Percentiles rank a stretch among this genome's conserved stretches.
phyloP scores from a whole-genome alignment of 345 rosid species.

The Gossypium bickii region DNA sequence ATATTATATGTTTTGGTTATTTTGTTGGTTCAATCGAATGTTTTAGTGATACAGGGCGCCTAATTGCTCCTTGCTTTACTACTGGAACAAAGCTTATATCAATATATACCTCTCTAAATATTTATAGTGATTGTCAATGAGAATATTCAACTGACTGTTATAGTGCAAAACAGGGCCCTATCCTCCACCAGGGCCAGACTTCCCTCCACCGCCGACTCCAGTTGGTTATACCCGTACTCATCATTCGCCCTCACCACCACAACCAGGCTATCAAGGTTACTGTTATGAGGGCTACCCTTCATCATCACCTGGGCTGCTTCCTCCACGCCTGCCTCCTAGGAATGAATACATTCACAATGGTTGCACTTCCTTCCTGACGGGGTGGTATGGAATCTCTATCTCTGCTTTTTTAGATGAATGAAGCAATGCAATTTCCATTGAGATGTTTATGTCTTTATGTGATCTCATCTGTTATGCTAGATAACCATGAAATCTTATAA shows the following conservation, averaged over 20 bases:
- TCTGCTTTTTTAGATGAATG: not conserved
- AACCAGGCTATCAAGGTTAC: slow-evolving; percentile 34
- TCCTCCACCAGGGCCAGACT: slow-evolving; percentile 22
- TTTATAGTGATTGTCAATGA: not conserved
- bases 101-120: too few relatives aligned
- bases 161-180: slow-evolving; percentile 22
- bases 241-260: slow-evolving; percentile 17
- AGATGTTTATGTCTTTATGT: too few relatives aligned
- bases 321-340: slow-evolving; percentile 5
- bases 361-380: slow-evolving; percentile 28
- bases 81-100: not conserved
- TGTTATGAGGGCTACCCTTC: slow-evolving; percentile 25
- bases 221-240: not conserved
- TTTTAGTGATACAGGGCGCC: not conserved
- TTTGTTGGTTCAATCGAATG: not conserved
- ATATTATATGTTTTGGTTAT: not conserved
- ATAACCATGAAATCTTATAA: too few relatives aligned
- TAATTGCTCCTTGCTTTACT: not conserved
- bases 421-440: not conserved
- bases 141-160: not conserved
- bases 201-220: not conserved
- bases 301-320: slow-evolving; percentile 19
- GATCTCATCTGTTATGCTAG: too few relatives aligned
- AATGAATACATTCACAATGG: slow-evolving; percentile 20
- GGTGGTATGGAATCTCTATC: slow-evolving; percentile 28